Base-by-base conservation (phyloP, 352 stramenopile species). In the Phytophthora ohioensis region DNA sequence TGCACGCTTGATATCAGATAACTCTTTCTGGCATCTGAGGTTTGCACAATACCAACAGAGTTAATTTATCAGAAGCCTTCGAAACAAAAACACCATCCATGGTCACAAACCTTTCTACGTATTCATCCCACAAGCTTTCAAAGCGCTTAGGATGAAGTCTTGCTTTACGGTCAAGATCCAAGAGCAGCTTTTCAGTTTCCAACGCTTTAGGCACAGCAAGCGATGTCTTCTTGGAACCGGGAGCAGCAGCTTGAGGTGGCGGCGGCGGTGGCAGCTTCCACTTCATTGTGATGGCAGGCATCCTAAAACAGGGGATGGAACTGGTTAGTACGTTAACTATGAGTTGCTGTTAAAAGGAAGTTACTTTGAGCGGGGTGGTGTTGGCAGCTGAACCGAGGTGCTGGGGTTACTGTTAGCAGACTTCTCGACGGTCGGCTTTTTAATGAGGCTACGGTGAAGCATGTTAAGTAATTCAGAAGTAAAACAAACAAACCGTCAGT, bases 111-210 rank as follows among this genome's bases (percentile, higher is more conserved):
- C 82, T 77, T 64, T 92, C 74, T 1, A 90, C 64, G 43, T 90
- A 93, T 64, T 93, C 80, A 10, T 93, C 84, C 86, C 86, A 95
- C 66, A 95, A 76, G 59, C 65, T 88, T 69, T 95, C 85, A 45
- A 93, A 95, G 13, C 69, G 72, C 57, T 91, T 91, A 0, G 84
- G 79, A 55, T 94, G 69, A 6, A 94, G 71, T 10, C 70, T 75
- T 11, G 71, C 74, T 15, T 57, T 54, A 5, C 21, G 34, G 39
- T 95, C 84, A 6, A 95, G 47, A 49, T 84, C 73, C 34, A 90
- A 69, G 2, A 30, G 7, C 21, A 64, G 21, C 32, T 54, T 68
- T 17, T 57, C 55, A 12, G 46, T 17, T 42, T 64, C 39, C 39
- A 57, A 53, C 46, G 38, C 15, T 51, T 65, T 78, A 9, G 57